phyloP scores from a whole-genome alignment of 2,329 filamentous ascomycete genomes.

The Colletotrichum karsti region DNA sequence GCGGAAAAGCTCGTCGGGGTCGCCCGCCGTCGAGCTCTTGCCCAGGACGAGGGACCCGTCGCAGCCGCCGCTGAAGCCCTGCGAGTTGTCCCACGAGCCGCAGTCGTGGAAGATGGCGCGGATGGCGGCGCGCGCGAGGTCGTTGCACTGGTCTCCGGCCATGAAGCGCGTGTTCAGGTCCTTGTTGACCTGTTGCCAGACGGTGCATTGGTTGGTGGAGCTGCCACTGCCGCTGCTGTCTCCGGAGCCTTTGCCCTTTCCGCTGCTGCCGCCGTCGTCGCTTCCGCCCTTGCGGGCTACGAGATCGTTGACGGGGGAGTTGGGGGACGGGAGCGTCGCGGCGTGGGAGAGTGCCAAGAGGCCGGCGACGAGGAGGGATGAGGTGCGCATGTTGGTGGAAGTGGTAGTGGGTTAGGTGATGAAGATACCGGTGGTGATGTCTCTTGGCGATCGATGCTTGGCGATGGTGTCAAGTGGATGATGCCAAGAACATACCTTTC shows the following conservation, averaged over 20 bases:
- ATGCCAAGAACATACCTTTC: not conserved
- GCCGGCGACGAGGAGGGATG: not conserved
- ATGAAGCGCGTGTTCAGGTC: conserved; percentile 45
- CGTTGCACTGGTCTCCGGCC: conserved; percentile 43
- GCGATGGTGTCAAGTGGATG: not conserved
- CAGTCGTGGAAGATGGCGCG: conserved; percentile 58
- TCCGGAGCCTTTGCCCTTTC: too few species aligned
- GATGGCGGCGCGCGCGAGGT: conserved; percentile 51
- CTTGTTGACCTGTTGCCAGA: conserved; percentile 48
- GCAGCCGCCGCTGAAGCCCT: conserved; percentile 48
- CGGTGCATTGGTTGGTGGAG: not conserved
- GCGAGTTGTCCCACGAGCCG: conserved; percentile 46
- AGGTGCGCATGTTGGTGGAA: not conserved
- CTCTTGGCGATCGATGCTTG: not conserved
- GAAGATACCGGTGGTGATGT: not conserved
- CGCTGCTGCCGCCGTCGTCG: not conserved
- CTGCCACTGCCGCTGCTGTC: not conserved
- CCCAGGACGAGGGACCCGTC: conserved; percentile 54
- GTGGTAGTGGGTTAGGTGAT: not conserved
- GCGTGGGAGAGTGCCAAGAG: not conserved
- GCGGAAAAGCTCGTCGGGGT: conserved; percentile 43
- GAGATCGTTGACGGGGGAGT: too few species aligned
- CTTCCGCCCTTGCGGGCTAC: not conserved
- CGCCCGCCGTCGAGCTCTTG: not conserved
- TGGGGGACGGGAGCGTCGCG: not conserved